phyloP scores from a whole-genome alignment of 768 basidiomycete species.

The Podaxis sp. region DNA sequence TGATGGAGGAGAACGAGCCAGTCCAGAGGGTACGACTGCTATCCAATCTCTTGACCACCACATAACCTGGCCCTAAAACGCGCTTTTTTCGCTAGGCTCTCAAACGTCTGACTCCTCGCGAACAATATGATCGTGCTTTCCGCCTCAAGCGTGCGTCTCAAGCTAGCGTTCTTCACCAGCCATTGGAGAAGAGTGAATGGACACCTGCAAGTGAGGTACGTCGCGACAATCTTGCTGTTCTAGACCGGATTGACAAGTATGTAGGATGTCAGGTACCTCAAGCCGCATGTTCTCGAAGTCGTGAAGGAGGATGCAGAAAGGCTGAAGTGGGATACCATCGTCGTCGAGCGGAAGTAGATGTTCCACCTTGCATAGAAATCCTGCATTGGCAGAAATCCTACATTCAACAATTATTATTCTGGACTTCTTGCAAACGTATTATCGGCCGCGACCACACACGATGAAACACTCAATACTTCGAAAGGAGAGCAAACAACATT shows the following conservation, averaged over 20 bases:
- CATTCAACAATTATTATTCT: conserved; percentile 10
- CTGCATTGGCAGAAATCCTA: conserved; percentile 1
- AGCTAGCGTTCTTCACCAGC: conserved; percentile 72
- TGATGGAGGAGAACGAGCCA: conserved; percentile 74
- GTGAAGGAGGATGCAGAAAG: conserved; percentile 78
- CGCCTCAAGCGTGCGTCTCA: conserved; percentile 87
- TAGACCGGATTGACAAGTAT: conserved; percentile 14
- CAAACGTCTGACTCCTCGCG: conserved; percentile 70
- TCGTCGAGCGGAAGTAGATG: conserved; percentile 66
- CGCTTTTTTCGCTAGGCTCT: conserved; percentile 60
- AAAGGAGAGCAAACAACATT: background rate
- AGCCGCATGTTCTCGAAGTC: conserved; percentile 72
- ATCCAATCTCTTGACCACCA: background rate
- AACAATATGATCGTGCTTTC: conserved; percentile 89
- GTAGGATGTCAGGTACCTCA: conserved; percentile 90
- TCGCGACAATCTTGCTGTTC: background rate
- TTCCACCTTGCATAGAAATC: conserved; percentile 14
- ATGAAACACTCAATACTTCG: background rate
- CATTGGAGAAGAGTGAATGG: conserved; percentile 84
- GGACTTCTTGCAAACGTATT: background rate
- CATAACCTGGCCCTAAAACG: background rate
- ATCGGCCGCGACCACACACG: background rate
- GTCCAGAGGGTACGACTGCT: conserved; percentile 69
- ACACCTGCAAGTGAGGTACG: conserved; percentile 69
- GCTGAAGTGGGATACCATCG: conserved; percentile 74